Base-by-base conservation (phyloP, 1,139 yeast genomes). In the Ogataea hybrid region DNA sequence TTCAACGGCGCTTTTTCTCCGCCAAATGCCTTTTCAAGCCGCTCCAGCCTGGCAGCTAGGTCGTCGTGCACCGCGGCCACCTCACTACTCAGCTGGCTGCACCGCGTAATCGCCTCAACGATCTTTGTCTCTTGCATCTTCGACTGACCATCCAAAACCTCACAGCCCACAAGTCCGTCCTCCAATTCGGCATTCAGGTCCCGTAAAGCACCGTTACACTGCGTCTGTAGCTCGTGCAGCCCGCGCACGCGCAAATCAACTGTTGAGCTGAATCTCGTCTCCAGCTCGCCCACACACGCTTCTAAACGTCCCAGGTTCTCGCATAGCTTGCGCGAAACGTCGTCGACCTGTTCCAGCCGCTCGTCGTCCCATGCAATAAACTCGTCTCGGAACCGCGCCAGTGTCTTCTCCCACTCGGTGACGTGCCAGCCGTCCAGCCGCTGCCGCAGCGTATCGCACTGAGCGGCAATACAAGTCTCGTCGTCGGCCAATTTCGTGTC, bases 321-420 rank as follows among this genome's bases (percentile, higher is more conserved):
- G 8, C 34, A 22, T 6, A 42, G 33, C 9, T 35, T 35, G 4
- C n/a, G 20, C 4, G 42, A 42, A n/a, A n/a, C n/a, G n/a, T n/a
- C n/a, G n/a, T n/a, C 35, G 12, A 42, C 25, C 12, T 27, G 22
- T 7, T 9, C 12, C 5, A 27, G 7, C 11, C 32, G 20, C n/a
- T 14, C 20, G 9, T 39, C 28, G 22, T 32, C 35, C 34, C 29
- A 29, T 14, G 16, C 14, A 18, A 18, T 18, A 11, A 34, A 34
- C 6, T 25, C 25, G 25, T 11, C 23, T 6, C 33, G 33, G 33
- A 30, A 30, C 17, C 28, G 20, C 10, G 20, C 28, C 28, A 32
- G 21, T 15, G 14, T 20, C 25, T 18, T 18, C 16, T 18, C 25
- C 33, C 33, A 30, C 20, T 30, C 25, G 25, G 17, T 8, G 3